Conservation (phyloP, 192 early-diverging fungal genomes). For the Paraglomus brasilianum region DNA sequence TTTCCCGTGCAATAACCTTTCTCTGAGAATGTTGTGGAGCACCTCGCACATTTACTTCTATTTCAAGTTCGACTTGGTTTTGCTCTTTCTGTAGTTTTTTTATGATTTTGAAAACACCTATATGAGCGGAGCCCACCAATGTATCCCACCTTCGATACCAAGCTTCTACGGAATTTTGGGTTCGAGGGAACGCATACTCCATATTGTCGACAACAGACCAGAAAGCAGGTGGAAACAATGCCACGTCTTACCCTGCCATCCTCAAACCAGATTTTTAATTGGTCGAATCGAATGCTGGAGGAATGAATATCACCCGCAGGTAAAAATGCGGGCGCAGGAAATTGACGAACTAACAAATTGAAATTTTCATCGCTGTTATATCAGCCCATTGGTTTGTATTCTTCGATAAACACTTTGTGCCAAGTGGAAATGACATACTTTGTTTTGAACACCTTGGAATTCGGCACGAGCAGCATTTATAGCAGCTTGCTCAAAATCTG, state of each 20-base stretch:
- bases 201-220: slow-evolving; percentile 4
- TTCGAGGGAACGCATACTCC: neutral
- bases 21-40: neutral
- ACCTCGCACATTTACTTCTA: slow-evolving; percentile 3
- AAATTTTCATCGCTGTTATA: slow-evolving; percentile 1
- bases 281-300: neutral
- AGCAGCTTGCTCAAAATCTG: slow-evolving; percentile 14
- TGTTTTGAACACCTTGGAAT: slow-evolving; percentile 1
- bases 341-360: neutral
- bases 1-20: slow-evolving; percentile 10
- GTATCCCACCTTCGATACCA: neutral
- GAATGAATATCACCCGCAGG: neutral
- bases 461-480: neutral
- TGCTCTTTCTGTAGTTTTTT: slow-evolving; percentile 19
- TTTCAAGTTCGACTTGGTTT: neutral
- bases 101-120: slow-evolving; percentile 3
- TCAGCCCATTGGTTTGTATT: neutral
- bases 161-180: slow-evolving; percentile 3
- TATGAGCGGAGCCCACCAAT: neutral
- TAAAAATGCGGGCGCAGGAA: slow-evolving; percentile 17
- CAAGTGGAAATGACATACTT: slow-evolving; percentile 5
- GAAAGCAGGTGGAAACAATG: neutral
- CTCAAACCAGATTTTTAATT: neutral
- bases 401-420: neutral
- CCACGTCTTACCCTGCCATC: neutral